A percentile compares a stretch with the other conserved stretches of the same genome.
Evolutionary conservation across 345 rosid species (phyloP).

Genomic region (Jatropha curcas): DNA sequence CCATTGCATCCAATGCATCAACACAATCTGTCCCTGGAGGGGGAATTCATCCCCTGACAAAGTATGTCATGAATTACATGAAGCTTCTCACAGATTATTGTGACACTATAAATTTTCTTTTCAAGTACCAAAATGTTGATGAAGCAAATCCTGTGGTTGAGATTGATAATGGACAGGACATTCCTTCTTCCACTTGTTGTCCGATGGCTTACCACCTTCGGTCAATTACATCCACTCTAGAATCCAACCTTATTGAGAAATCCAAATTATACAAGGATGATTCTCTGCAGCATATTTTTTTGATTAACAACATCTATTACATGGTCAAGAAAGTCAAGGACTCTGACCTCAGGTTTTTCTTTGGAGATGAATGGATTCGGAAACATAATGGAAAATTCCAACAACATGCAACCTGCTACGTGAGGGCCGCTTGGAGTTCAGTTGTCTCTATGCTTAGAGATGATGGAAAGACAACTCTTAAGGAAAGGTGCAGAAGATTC

Average conservation of each 20-base stretch:
- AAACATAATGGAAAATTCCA: slow-evolving; percentile 60
- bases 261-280: slow-evolving; percentile 54
- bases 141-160: slow-evolving; percentile 30
- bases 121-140: slow-evolving; percentile 40
- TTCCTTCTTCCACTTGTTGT: slow-evolving; percentile 41
- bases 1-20: slow-evolving; percentile 47
- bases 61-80: slow-evolving; percentile 82
- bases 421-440: slow-evolving; percentile 68
- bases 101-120: slow-evolving; percentile 53
- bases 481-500: slow-evolving; percentile 66
- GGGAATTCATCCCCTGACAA: slow-evolving; percentile 61
- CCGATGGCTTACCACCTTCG: slow-evolving; percentile 58
- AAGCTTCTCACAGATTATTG: slow-evolving; percentile 52
- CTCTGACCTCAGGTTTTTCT: slow-evolving; percentile 58
- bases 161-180: slow-evolving; percentile 31
- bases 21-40: slow-evolving; percentile 49
- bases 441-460: slow-evolving; percentile 49
- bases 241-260: slow-evolving; percentile 50
- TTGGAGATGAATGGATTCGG: slow-evolving; percentile 87
- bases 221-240: slow-evolving; percentile 47
- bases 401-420: slow-evolving; percentile 59
- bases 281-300: slow-evolving; percentile 50
- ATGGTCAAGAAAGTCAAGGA: slow-evolving; percentile 69
- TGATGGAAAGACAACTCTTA: slow-evolving; percentile 31
- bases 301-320: slow-evolving; percentile 75